Base-by-base conservation (phyloP, 345 rosid species). In the Lumnitzera racemosa region DNA sequence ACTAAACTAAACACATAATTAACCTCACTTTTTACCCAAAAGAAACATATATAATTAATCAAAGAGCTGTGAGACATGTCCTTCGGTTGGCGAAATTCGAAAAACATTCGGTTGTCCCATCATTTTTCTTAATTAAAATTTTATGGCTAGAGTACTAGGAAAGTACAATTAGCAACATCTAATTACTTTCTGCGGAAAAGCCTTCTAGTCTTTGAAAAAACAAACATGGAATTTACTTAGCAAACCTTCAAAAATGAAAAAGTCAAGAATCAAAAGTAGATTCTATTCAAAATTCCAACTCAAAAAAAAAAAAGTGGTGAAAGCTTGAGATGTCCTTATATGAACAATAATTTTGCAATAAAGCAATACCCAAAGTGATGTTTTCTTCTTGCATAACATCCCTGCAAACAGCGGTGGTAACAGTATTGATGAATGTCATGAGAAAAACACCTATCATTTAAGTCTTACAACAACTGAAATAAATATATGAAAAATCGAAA, bases 281-380 rank as follows among this genome's bases (percentile, higher is more conserved):
- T 14, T 16, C 15, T 14, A 13, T 14, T 12, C 5, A 61, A 43
- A 53, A 27, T 52, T 67, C 24, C 66, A 24, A 53, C 68, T 64
- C 57, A 67, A 59, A 64, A 53, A 27, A 62, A 9, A 36, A 9
- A 1, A 9, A 36, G 43, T 5, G 43, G 7, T 36, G 43, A 7
- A 36, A 36, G 10, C 43, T 9, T 53, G 68, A 65, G 56, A 62
- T 56, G 78, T 69, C 73, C 49, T 66, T 80, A 64, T 66, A 61
- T 81, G 56, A 84, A 67, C 65, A 50, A 59, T 49, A 58, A 41
- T 53, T 49, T 51, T 43, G 12, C 0, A 49, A 23, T 48, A 20
- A 59, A 47, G 16, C 62, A 59, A 59, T 50, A 55, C n/a, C 47
- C 29, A 16, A 3, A 27, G 31, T 27, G 31, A 27, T 20, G 20